A percentile compares a stretch with the other conserved stretches of the same genome.
phyloP scores from a whole-genome alignment of 768 basidiomycete species.

The Strobilomyces confusus region DNA sequence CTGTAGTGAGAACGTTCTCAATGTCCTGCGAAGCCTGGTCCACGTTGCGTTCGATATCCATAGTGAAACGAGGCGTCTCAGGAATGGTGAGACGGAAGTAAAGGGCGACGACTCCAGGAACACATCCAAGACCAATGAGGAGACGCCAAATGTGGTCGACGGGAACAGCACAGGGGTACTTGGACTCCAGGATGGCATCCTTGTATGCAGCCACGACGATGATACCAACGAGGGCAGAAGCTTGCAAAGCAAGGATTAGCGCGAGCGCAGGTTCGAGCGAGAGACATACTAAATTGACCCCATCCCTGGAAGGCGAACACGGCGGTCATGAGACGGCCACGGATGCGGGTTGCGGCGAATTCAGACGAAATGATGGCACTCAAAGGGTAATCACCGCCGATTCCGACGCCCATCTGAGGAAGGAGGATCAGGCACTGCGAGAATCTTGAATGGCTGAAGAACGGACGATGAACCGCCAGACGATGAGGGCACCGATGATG shows the following conservation, averaged over 20 bases:
- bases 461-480: slow-evolving; percentile 76
- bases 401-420: slow-evolving; percentile 68
- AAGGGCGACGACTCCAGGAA: slow-evolving; percentile 76
- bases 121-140: slow-evolving; percentile 81
- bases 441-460: background rate
- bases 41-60: slow-evolving; percentile 86
- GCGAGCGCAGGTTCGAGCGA: background rate
- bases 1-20: slow-evolving; percentile 55
- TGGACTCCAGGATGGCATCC: slow-evolving; percentile 43
- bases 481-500: slow-evolving; percentile 72
- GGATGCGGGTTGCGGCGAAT: slow-evolving; percentile 71
- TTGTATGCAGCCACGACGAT: slow-evolving; percentile 70
- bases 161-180: slow-evolving; percentile 36
- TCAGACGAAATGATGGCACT: slow-evolving; percentile 86
- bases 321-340: slow-evolving; percentile 86
- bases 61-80: slow-evolving; percentile 87
- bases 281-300: slow-evolving; percentile 68
- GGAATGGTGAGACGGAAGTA: slow-evolving; percentile 94
- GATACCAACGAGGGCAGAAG: slow-evolving; percentile 62
- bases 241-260: slow-evolving; percentile 27
- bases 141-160: slow-evolving; percentile 85
- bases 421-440: background rate
- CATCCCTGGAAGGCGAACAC: slow-evolving; percentile 87
- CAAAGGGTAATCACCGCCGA: slow-evolving; percentile 88
- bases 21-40: slow-evolving; percentile 73